phyloP scores from a whole-genome alignment of 371 early-diverging fungal genomes.

The Rhizopus microsporus region DNA sequence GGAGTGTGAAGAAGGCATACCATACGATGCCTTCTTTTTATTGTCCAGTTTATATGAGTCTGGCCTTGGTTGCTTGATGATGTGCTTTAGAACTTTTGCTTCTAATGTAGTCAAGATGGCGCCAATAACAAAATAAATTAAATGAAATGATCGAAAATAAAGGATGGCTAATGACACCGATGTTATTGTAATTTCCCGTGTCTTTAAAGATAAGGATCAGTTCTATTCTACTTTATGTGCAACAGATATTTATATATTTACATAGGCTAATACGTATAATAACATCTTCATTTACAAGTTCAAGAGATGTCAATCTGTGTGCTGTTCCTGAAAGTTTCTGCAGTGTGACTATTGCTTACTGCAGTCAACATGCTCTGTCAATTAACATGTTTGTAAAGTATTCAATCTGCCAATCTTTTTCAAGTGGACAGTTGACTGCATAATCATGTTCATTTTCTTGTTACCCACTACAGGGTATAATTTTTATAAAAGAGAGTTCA shows the following conservation, averaged over 20 bases:
- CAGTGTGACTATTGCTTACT: no score
- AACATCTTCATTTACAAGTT: not conserved
- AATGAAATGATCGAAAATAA: slow-evolving; percentile 35
- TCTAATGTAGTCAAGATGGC: slow-evolving; percentile 25
- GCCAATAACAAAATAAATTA: slow-evolving; percentile 31
- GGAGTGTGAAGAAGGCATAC: slow-evolving; percentile 79
- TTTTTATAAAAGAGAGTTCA: no score
- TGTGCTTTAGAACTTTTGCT: slow-evolving; percentile 51
- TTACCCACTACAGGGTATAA: no score
- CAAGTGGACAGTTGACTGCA: no score
- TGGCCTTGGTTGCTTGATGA: slow-evolving; percentile 51
- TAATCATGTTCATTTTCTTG: no score
- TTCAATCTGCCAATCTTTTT: no score
- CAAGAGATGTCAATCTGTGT: no score
- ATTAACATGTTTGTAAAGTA: no score
- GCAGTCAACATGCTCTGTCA: no score
- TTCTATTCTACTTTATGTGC: not conserved
- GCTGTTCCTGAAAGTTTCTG: no score
- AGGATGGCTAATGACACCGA: slow-evolving; percentile 20
- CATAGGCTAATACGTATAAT: slow-evolving; percentile 11
- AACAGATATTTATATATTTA: not conserved
- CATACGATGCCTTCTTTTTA: slow-evolving; percentile 44
- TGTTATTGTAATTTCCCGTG: slow-evolving; percentile 14
- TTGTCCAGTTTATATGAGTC: not conserved
- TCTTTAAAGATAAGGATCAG: slow-evolving; percentile 7